Conservation (phyloP, 805 yeast genomes). For the Teunomyces atbi region DNA sequence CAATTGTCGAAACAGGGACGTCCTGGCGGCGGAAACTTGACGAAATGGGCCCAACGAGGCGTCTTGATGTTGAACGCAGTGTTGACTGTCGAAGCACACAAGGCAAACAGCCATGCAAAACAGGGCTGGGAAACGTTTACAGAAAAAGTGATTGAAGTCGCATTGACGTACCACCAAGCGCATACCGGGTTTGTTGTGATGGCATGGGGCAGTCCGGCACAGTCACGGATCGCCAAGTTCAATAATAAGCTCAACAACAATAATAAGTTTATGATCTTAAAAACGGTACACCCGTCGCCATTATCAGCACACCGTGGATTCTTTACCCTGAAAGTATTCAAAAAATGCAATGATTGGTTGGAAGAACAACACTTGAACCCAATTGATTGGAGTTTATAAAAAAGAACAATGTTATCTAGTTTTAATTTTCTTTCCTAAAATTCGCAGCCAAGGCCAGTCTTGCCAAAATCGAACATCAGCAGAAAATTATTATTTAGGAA, state of each 20-base stretch:
- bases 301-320: conserved; percentile 84
- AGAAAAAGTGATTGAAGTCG: conserved; percentile 56
- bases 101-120: conserved; percentile 88
- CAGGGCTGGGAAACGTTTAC: conserved; percentile 94
- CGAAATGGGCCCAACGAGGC: conserved; percentile 85
- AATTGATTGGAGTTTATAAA: conserved; percentile 67
- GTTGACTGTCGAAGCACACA: conserved; percentile 87
- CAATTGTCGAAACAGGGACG: conserved; percentile 20
- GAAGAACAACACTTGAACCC: conserved; percentile 33
- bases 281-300: conserved; percentile 93
- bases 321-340: conserved; percentile 74
- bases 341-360: conserved; percentile 77
- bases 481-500: not conserved
- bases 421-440: too few species aligned
- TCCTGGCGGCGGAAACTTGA: conserved; percentile 61
- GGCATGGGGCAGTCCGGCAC: conserved; percentile 84
- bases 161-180: conserved; percentile 48
- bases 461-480: not conserved
- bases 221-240: conserved; percentile 50
- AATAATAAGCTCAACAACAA: conserved; percentile 20
- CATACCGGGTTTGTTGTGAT: conserved; percentile 60
- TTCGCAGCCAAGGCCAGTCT: not conserved
- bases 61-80: conserved; percentile 85
- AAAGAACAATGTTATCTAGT: too few species aligned
- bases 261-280: conserved; percentile 49